Percentiles rank a stretch among this genome's conserved stretches.
These are phyloP conservation scores for Schwanniomyces polymorphus DNA, from an alignment of 805 yeast genomes.

Conservation along the genomic window DNA sequence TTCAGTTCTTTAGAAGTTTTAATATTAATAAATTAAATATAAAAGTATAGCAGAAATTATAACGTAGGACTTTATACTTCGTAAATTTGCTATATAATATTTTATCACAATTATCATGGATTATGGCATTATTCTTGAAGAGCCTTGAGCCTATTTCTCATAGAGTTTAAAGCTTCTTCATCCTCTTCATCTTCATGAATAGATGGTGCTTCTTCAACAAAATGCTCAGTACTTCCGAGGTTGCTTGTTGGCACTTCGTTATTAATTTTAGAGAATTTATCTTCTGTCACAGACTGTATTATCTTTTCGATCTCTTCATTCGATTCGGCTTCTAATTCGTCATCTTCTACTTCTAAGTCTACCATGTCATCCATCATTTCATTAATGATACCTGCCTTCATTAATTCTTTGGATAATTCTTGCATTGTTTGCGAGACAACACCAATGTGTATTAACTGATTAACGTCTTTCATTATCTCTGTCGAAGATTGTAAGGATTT, in stretches of 20 bases:
- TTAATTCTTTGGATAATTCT: slow-evolving; percentile 81
- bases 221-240: slow-evolving; percentile 19
- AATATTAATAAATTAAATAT: not conserved
- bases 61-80: not conserved
- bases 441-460: slow-evolving; percentile 73
- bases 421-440: slow-evolving; percentile 80
- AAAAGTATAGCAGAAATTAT: not conserved
- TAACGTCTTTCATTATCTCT: slow-evolving; percentile 84
- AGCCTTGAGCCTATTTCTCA: slow-evolving; percentile 87
- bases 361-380: slow-evolving; percentile 94
- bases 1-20: not conserved
- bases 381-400: slow-evolving; percentile 82
- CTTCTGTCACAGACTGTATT: slow-evolving; percentile 39
- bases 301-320: slow-evolving; percentile 68
- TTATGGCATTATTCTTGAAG: slow-evolving; percentile 47
- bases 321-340: slow-evolving; percentile 64
- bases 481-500: slow-evolving; percentile 80
- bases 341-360: slow-evolving; percentile 66
- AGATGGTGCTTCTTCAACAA: slow-evolving; percentile 14
- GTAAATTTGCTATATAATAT: not conserved
- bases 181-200: slow-evolving; percentile 59
- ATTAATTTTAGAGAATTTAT: slow-evolving; percentile 36
- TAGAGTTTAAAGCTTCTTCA: slow-evolving; percentile 71
- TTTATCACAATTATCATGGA: not conserved
- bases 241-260: slow-evolving; percentile 30